Conservation (phyloP, 2,329 filamentous ascomycete genomes). For the Camptophora hylomeconis region DNA sequence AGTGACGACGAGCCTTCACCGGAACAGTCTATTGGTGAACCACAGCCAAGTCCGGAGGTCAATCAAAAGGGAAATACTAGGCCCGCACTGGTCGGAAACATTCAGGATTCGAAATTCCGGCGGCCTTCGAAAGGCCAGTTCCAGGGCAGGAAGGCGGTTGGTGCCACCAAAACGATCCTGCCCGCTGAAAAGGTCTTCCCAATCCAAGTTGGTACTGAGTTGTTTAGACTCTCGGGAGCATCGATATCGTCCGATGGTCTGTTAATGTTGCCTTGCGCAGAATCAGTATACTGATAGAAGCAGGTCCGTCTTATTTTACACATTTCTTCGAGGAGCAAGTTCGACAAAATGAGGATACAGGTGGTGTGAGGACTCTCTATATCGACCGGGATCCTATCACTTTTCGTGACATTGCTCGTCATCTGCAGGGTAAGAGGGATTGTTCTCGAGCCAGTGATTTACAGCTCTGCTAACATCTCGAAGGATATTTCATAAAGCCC, state of each 20-base stretch:
- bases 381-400: slow-evolving; percentile 87
- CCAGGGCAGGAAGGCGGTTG: too few species aligned
- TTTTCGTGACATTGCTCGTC: slow-evolving; percentile 77
- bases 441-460: not conserved
- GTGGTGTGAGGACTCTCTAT: slow-evolving; percentile 66
- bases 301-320: slow-evolving; percentile 93
- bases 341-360: slow-evolving; percentile 46
- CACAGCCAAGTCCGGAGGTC: too few species aligned
- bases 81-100: too few species aligned
- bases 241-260: slow-evolving; percentile 60
- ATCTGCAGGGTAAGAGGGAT: slow-evolving; percentile 54
- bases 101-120: too few species aligned
- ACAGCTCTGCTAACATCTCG: not conserved
- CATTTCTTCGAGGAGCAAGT: slow-evolving; percentile 84
- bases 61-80: too few species aligned
- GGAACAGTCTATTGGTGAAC: too few species aligned
- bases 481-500: slow-evolving; percentile 71
- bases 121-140: too few species aligned
- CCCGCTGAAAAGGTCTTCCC: slow-evolving; percentile 53
- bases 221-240: slow-evolving; percentile 57
- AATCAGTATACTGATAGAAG: slow-evolving; percentile 41
- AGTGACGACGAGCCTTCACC: too few species aligned
- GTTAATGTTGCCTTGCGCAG: too few species aligned
- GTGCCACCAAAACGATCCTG: too few species aligned
- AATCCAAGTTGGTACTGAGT: slow-evolving; percentile 55